These are phyloP conservation scores for Strobilomyces dryophilus DNA, from an alignment of 768 basidiomycete species.

Conservation along the genomic window DNA sequence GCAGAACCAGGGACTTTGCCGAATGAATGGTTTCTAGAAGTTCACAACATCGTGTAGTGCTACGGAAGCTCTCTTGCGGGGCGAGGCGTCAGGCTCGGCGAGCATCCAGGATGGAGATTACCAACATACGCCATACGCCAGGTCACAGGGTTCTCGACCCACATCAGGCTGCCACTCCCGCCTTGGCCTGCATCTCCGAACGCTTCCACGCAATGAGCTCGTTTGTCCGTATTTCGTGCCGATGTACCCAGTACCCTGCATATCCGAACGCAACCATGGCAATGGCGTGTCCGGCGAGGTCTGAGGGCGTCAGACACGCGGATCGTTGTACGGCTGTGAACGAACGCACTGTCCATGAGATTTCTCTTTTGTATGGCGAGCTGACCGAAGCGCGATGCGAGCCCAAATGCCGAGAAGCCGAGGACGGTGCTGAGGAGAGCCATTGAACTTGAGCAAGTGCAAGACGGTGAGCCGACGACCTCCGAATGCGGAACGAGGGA, in stretches of 20 bases:
- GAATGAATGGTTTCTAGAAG: constrained; percentile 15
- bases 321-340: not conserved
- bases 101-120: constrained; percentile 3
- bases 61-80: constrained; percentile 5
- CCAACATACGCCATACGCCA: constrained; percentile 24
- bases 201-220: constrained; percentile 63
- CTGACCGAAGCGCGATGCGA: constrained; percentile 81
- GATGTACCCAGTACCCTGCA: constrained; percentile 70
- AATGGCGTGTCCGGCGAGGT: constrained; percentile 66
- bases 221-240: constrained; percentile 59
- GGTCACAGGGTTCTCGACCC: not conserved
- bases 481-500: constrained; percentile 14
- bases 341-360: constrained; percentile 71
- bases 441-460: constrained; percentile 39
- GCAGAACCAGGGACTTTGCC: not conserved
- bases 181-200: constrained; percentile 51
- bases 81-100: constrained; percentile 6
- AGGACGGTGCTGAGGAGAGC: constrained; percentile 63
- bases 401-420: constrained; percentile 79
- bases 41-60: constrained; percentile 5
- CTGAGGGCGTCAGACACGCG: constrained; percentile 34
- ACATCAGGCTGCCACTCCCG: constrained; percentile 23
- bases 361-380: constrained; percentile 80
- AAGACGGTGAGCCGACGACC: constrained; percentile 9
- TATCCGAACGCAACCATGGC: constrained; percentile 69